Evolutionary conservation across 2,329 filamentous ascomycete genomes (phyloP).

Genomic region (Colletotrichum simmondsii): DNA sequence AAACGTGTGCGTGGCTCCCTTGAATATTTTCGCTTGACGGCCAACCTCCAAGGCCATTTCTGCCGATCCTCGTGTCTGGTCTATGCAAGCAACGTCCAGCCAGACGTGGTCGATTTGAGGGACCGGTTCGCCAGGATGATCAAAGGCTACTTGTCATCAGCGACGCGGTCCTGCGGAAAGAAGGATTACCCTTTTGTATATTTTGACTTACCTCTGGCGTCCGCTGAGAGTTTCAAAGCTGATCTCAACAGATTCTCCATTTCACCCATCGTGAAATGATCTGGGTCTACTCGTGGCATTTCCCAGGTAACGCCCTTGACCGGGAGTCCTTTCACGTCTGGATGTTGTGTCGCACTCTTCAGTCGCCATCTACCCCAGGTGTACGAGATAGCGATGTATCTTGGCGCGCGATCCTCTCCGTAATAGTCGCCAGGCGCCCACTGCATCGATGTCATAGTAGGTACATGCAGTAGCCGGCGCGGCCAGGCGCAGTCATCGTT

Average conservation of each 20-base stretch:
- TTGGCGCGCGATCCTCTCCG: not conserved
- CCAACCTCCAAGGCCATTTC: not conserved
- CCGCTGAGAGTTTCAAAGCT: not conserved
- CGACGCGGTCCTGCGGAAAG: too few relatives aligned
- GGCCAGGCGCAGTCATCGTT: not conserved
- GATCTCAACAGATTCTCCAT: not conserved
- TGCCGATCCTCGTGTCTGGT: not conserved
- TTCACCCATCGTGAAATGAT: not conserved
- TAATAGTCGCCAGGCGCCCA: not conserved
- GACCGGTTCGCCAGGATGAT: not conserved
- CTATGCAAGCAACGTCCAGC: not conserved
- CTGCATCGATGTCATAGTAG: not conserved
- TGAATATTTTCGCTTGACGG: not conserved
- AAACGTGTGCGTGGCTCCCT: not conserved
- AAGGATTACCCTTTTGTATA: too few relatives aligned
- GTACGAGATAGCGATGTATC: not conserved
- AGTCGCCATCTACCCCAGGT: not conserved
- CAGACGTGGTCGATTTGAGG: not conserved
- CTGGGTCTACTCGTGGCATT: not conserved
- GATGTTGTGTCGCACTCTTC: not conserved
- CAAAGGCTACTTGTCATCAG: not conserved
- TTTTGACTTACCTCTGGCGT: not conserved
- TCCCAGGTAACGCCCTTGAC: not conserved
- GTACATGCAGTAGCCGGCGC: not conserved
- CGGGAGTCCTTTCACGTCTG: not conserved